phyloP scores from a whole-genome alignment of 257 asterid genomes.

The Lycium ferocissimum region DNA sequence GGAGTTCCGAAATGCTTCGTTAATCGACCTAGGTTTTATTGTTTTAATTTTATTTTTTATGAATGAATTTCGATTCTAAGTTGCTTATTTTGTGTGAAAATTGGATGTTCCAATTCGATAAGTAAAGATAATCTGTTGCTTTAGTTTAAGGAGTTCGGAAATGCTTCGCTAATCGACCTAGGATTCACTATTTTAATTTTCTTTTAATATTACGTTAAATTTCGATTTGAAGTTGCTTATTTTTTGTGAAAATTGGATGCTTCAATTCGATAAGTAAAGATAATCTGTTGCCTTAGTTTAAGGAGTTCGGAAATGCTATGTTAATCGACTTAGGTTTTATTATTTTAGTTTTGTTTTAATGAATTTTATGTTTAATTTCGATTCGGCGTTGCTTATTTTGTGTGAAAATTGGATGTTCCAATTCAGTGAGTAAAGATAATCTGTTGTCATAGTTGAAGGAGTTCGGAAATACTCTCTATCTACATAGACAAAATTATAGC shows the following conservation, averaged over 20 bases:
- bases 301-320: background rate
- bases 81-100: slow-evolving; percentile 4
- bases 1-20: background rate
- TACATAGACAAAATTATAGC: background rate
- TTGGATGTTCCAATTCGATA: background rate
- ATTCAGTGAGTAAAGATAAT: background rate
- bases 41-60: background rate
- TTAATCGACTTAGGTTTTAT: slow-evolving; percentile 20
- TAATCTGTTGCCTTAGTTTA: background rate
- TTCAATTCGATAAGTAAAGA: background rate
- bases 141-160: background rate
- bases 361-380: background rate
- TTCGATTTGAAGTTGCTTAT: background rate
- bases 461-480: background rate
- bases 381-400: background rate
- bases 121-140: background rate
- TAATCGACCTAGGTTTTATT: slow-evolving; percentile 18
- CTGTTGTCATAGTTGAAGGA: background rate
- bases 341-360: background rate
- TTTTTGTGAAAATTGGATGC: background rate
- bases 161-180: background rate
- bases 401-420: background rate
- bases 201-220: background rate
- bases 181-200: background rate
- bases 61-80: background rate